A percentile compares a stretch with the other conserved stretches of the same genome.
phyloP scores from a whole-genome alignment of 306 rosid genomes.

The Myrica gale region DNA sequence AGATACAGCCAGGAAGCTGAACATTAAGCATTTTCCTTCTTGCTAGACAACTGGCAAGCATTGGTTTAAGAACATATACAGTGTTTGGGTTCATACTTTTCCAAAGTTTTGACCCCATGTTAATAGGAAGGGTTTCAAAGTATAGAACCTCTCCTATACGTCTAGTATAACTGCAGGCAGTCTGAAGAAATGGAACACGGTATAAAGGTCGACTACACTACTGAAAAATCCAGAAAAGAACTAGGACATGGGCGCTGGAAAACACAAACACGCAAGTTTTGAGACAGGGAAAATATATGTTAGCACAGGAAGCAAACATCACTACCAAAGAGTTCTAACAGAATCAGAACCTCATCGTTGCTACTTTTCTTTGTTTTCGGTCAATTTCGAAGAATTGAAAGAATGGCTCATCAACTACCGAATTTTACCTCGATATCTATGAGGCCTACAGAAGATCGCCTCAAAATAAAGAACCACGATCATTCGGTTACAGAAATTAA shows the following conservation, averaged over 20 bases:
- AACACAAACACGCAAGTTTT: neutral
- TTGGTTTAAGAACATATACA: neutral
- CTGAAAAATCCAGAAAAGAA: neutral
- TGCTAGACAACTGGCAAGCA: neutral
- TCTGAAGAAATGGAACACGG: neutral
- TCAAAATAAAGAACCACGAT: neutral
- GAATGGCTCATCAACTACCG: too few relatives aligned
- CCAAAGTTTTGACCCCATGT: neutral
- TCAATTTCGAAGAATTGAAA: too few relatives aligned
- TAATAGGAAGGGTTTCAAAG: too few relatives aligned
- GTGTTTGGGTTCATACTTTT: neutral
- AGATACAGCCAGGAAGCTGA: neutral
- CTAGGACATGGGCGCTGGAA: neutral
- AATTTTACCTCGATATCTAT: neutral
- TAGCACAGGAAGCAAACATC: neutral
- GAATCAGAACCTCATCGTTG: neutral
- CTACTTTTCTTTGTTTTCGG: too few relatives aligned
- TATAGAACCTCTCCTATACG: neutral
- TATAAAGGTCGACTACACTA: neutral
- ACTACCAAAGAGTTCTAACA: too few relatives aligned
- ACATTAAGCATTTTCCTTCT: neutral
- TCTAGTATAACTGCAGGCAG: neutral
- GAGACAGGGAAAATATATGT: neutral
- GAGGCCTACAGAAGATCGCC: neutral
- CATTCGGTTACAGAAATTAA: neutral